These are phyloP conservation scores for Apiospora saccharicola DNA, from an alignment of 2,329 filamentous ascomycete species.

Conservation along the genomic window DNA sequence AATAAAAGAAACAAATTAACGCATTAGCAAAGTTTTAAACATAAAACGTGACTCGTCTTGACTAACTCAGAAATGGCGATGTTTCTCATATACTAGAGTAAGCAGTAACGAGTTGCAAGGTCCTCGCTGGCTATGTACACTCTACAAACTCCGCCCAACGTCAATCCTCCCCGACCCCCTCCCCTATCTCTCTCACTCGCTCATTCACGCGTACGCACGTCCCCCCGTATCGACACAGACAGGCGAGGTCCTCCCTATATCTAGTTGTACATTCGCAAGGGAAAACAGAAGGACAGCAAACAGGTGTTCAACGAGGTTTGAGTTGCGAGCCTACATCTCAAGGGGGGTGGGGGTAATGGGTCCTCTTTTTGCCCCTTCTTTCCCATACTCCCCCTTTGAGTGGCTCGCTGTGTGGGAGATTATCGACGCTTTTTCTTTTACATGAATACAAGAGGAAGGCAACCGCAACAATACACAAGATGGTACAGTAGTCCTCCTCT, in stretches of 20 bases:
- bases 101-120: conserved; percentile 22
- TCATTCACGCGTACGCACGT: background rate
- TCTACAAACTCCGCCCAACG: background rate
- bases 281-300: conserved; percentile 12
- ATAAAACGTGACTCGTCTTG: background rate
- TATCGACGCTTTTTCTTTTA: conserved; percentile 21
- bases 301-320: conserved; percentile 5
- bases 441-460: conserved; percentile 22
- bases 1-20: background rate
- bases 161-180: conserved; percentile 6
- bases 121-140: conserved; percentile 28
- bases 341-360: background rate
- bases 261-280: conserved; percentile 15
- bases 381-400: conserved; percentile 3
- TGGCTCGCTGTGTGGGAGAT: conserved; percentile 16
- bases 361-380: background rate
- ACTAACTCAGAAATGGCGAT: conserved; percentile 22
- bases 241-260: conserved; percentile 6
- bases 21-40: background rate
- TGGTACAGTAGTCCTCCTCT: conserved; percentile 15
- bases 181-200: background rate
- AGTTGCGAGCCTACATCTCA: conserved; percentile 3
- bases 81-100: conserved; percentile 24
- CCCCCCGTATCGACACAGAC: background rate
- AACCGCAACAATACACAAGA: conserved; percentile 23